Percentiles rank a stretch among this genome's conserved stretches.
Conservation (phyloP, 805 yeast genomes). For the Candida berthetii region DNA sequence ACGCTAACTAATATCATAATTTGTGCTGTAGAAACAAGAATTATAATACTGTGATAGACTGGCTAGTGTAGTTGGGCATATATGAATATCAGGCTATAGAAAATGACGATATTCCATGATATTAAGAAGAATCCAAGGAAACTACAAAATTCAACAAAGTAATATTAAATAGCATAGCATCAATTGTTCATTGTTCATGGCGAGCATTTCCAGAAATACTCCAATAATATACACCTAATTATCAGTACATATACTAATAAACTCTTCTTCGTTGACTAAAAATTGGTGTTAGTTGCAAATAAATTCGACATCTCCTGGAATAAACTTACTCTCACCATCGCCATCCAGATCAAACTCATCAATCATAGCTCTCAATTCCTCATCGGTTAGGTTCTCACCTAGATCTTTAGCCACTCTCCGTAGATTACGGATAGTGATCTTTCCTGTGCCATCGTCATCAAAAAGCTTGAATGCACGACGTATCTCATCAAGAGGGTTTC, state of each 20-base stretch:
- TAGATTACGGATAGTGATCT: slow-evolving; percentile 73
- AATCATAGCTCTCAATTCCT: slow-evolving; percentile 93
- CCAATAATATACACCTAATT: slow-evolving; percentile 14
- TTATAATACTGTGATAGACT: too few species aligned
- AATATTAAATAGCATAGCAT: too few species aligned
- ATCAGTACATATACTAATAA: slow-evolving; percentile 83
- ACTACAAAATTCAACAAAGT: too few species aligned
- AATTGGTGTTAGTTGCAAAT: neutral
- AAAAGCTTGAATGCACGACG: slow-evolving; percentile 83
- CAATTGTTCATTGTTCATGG: too few species aligned
- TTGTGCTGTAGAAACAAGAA: too few species aligned
- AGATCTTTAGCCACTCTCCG: slow-evolving; percentile 87
- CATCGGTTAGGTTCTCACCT: slow-evolving; percentile 89
- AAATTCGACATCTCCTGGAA: too few species aligned
- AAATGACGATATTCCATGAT: too few species aligned
- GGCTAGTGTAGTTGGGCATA: too few species aligned
- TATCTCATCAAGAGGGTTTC: slow-evolving; percentile 93
- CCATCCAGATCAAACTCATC: slow-evolving; percentile 95
- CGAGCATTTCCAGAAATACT: too few species aligned
- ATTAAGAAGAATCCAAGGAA: too few species aligned
- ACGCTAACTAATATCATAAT: too few species aligned
- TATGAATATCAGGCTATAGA: too few species aligned
- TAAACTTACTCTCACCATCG: slow-evolving; percentile 66
- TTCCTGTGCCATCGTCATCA: slow-evolving; percentile 86
- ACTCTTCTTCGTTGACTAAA: slow-evolving; percentile 74